phyloP scores from a whole-genome alignment of 257 asterid genomes.

The Solanum paucissectum region DNA sequence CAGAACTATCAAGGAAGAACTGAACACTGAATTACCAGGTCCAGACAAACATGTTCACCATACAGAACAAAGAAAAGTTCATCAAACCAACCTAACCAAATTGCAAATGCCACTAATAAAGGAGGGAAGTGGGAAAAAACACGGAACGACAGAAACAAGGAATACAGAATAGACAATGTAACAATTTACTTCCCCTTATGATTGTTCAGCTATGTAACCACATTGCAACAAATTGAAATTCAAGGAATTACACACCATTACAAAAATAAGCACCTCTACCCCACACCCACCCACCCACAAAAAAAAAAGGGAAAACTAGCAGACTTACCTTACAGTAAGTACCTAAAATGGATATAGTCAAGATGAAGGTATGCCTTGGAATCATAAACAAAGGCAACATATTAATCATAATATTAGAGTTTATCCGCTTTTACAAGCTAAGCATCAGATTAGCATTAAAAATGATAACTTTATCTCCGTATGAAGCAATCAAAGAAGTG shows the following conservation, averaged over 20 bases:
- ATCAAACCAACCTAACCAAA: neutral
- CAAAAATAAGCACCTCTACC: neutral
- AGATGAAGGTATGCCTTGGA: neutral
- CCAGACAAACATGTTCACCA: neutral
- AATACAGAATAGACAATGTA: neutral
- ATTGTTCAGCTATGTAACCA: neutral
- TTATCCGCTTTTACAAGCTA: conserved; percentile 1
- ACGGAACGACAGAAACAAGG: neutral
- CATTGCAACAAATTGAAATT: neutral
- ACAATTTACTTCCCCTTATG: neutral
- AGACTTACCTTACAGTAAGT: neutral
- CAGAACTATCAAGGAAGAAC: neutral
- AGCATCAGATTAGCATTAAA: conserved; percentile 18
- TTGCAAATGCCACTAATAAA: neutral
- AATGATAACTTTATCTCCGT: conserved; percentile 33
- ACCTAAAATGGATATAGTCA: neutral
- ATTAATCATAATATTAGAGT: neutral
- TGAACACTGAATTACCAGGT: neutral
- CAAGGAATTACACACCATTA: neutral
- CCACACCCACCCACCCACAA: neutral
- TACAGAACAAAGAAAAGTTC: neutral
- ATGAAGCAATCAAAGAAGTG: conserved; percentile 46
- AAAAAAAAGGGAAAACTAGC: neutral
- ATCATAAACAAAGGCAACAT: neutral
- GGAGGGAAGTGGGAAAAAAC: neutral